Evolutionary conservation across 208 protist genomes (phyloP).

Genomic region (Acanthamoeba culbertsoni): DNA sequence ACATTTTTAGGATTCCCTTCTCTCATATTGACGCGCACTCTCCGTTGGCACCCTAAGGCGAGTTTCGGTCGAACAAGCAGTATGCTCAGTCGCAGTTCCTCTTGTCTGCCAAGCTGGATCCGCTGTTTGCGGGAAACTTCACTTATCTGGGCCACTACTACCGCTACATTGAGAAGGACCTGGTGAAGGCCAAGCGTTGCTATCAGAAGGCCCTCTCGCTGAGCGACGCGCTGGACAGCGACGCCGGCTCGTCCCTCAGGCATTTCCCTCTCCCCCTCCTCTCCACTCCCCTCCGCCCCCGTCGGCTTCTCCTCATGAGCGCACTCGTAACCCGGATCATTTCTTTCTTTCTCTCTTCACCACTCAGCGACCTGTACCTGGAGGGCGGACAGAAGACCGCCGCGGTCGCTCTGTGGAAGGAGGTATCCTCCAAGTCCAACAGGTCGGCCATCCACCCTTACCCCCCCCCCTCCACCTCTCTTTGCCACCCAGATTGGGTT

Average conservation of each 20-base stretch:
- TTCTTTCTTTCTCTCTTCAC: background rate
- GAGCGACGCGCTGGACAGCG: background rate
- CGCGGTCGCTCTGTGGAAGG: slow-evolving; percentile 33
- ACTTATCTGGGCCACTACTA: slow-evolving; percentile 50
- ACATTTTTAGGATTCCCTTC: background rate
- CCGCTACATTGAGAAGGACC: background rate
- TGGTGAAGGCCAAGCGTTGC: slow-evolving; percentile 31
- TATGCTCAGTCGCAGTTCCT: slow-evolving; percentile 35
- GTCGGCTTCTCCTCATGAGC: too few species aligned
- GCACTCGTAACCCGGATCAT: background rate
- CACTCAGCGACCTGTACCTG: background rate
- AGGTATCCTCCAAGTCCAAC: slow-evolving; percentile 34
- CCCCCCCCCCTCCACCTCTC: background rate
- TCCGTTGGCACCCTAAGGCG: background rate
- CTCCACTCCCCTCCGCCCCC: background rate
- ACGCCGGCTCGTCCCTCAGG: slow-evolving; percentile 13
- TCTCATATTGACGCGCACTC: background rate
- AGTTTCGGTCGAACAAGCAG: slow-evolving; percentile 21
- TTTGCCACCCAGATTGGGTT: background rate
- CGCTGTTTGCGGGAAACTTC: slow-evolving; percentile 42
- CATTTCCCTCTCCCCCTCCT: background rate
- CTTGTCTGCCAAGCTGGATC: slow-evolving; percentile 1
- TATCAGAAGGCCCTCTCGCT: slow-evolving; percentile 36
- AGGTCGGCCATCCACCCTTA: background rate
- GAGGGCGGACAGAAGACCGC: slow-evolving; percentile 18